Evolutionary conservation across 2,329 filamentous ascomycete species (phyloP), one percentile per base, ranked within the genome.

Genomic region (Hypoxylon sp.): DNA sequence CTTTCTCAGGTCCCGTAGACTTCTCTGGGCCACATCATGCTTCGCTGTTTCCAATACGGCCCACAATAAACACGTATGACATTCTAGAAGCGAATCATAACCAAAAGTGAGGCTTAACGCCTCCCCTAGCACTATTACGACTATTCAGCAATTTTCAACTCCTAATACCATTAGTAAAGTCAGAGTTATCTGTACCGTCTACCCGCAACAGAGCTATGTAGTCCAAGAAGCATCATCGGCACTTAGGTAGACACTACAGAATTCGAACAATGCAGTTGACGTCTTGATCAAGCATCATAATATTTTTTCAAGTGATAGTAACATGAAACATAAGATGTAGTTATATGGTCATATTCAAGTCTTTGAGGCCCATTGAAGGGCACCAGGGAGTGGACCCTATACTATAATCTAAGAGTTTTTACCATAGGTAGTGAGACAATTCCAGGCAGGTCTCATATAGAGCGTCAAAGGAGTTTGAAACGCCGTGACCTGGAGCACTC

Each of bases 51-150:
- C 13, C 43, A 30, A 48, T 49, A 19, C 13, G 55, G 9, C 55
- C 55, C 55, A 58, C 55, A 58, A 28, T 58, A 58, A 58, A 10
- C 55, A 58, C 55, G 55, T 58, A 58, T 43, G 19, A 38, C 43
- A 38, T 28, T 49, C 43, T 49, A 38, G 55, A 45, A 38, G 32
- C 32, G 48, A 49, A 49, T 58, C 43, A 45, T 30, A 49, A 58
- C 43, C 55, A 17, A 58, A 58, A 58, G 55, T 58, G 55, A 49
- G 55, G 55, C 43, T 58, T 58, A 17, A 58, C 43, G 23, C 43
- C 14, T 49, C 21, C 30, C 30, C 30, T 10, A 30, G 19, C 19
- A 23, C 25, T 23, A 25, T 21, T 17, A 28, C 38, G 17, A 17
- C 28, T 25, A 48, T 43, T 49, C n/a, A 49, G 30, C 19, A 28